These are phyloP conservation scores for Lactifluus subvellereus DNA, from an alignment of 768 basidiomycete species.

Conservation along the genomic window DNA sequence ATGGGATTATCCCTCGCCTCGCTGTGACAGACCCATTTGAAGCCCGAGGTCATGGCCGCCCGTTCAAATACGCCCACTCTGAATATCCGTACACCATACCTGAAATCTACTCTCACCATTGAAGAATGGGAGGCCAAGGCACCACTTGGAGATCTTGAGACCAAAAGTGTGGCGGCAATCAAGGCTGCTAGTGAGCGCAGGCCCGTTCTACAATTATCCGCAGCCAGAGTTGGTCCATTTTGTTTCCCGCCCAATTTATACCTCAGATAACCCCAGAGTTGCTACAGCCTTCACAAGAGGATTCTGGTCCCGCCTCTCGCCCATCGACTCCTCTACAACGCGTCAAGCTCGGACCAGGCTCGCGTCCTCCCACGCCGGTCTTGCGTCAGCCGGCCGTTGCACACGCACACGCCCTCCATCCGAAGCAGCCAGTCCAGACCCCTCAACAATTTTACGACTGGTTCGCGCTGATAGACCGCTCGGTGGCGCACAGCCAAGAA, in stretches of 20 bases:
- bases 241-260: conserved; percentile 1
- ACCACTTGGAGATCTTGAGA: conserved; percentile 64
- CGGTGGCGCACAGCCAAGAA: conserved; percentile 90
- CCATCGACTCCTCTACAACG: conserved; percentile 42
- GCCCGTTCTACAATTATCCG: conserved; percentile 41
- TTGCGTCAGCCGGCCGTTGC: conserved; percentile 12
- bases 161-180: conserved; percentile 56
- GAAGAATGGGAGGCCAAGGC: conserved; percentile 92
- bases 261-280: background rate
- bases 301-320: conserved; percentile 37
- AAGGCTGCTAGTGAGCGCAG: conserved; percentile 55
- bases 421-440: conserved; percentile 74
- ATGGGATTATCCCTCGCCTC: background rate
- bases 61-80: conserved; percentile 26
- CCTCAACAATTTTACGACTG: conserved; percentile 98
- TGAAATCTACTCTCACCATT: conserved; percentile 50
- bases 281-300: conserved; percentile 39
- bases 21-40: background rate
- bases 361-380: conserved; percentile 29
- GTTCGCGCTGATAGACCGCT: conserved; percentile 84
- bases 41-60: conserved; percentile 15
- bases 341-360: conserved; percentile 24
- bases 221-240: conserved; percentile 57
- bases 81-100: conserved; percentile 27
- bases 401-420: conserved; percentile 54